Evolutionary conservation across 2,329 filamentous ascomycete genomes (phyloP), one percentile per base, ranked within the genome.

Genomic region (Trichophyton simii): DNA sequence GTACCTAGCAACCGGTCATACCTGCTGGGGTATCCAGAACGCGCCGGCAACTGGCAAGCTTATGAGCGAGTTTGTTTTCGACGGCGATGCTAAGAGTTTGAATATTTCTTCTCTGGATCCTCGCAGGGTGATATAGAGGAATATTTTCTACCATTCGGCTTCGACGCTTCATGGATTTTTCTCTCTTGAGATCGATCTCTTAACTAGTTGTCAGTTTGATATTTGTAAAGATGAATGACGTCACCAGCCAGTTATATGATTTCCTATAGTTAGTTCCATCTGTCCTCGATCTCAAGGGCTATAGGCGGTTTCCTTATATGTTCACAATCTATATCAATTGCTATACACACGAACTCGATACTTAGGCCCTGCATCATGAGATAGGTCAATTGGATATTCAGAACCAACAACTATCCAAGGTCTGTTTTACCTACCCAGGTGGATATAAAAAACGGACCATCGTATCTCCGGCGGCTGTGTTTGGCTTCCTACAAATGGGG

Each of bases 11-110:
- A 82, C 89, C 0, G 94, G 94, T 0, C 94, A 99, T 77, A 96
- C 91, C 1, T 97, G 92, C 76, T 99, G 94, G 94, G 94, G 94
- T 0, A 96, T 99, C 22, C 92, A 97, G 76, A 97, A 99, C 76
- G 90, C 86, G 0, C 91, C 92, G 0, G 94, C 82, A 1, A 97
- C 92, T 6, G 89, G 89, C 3, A 89, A 86, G 74, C 72, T 92
- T 44, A 87, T 94, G 78, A 87, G 87, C 42, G 88, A 92, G 73
- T 84, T 88, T 73, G 76, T 94, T 1, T 84, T 91, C 68, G 88
- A 91, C 60, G 88, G 88, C 0, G 74, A 77, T 63, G 82, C 86
- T 0, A 85, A 74, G 69, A 91, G 87, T 67, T 86, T 87, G 3
- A 80, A 85, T 64, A 79, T 91, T 34, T 77, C 77, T 1, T 81